Conservation (phyloP, 768 basidiomycete species). For the Lepiota brunneoincarnata region DNA sequence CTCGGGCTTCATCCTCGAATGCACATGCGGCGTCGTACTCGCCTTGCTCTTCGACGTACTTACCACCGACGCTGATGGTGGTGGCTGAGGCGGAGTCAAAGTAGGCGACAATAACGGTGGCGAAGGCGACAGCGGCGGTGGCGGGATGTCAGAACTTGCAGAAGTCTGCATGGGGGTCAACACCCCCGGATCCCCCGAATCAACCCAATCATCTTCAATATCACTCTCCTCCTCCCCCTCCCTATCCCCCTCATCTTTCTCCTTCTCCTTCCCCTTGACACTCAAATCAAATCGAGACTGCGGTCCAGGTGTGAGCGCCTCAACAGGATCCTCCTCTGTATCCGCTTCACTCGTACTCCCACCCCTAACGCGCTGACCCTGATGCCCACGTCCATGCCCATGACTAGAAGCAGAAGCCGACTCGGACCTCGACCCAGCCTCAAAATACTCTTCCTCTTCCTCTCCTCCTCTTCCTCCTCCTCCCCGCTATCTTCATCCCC, state of each 20-base stretch:
- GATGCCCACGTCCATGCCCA: constrained; percentile 24
- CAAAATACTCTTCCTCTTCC: not conserved
- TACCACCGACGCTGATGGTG: constrained; percentile 15
- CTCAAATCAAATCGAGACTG: constrained; percentile 32
- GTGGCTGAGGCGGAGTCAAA: constrained; percentile 3
- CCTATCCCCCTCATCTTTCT: constrained; percentile 34
- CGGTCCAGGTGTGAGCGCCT: constrained; percentile 68
- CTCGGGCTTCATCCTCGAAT: not conserved
- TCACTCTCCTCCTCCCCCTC: constrained; percentile 48
- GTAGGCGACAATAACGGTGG: not conserved
- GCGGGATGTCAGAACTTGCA: not conserved
- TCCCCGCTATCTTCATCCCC: constrained; percentile 18
- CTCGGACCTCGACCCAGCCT: constrained; percentile 32
- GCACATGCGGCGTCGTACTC: constrained; percentile 1
- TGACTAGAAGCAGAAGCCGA: constrained; percentile 41
- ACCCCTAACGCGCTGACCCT: too few species aligned
- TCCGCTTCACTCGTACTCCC: constrained; percentile 54
- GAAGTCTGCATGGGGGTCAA: constrained; percentile 2
- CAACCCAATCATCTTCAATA: constrained; percentile 67
- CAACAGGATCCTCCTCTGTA: constrained; percentile 71
- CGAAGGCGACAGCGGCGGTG: constrained; percentile 7
- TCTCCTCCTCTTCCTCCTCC: constrained; percentile 32
- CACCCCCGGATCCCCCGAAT: constrained; percentile 33
- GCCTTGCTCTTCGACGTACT: constrained; percentile 13
- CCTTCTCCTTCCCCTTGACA: constrained; percentile 10